These are phyloP conservation scores for Botrytis fabae DNA, from an alignment of 2,329 filamentous ascomycete genomes.

Conservation along the genomic window DNA sequence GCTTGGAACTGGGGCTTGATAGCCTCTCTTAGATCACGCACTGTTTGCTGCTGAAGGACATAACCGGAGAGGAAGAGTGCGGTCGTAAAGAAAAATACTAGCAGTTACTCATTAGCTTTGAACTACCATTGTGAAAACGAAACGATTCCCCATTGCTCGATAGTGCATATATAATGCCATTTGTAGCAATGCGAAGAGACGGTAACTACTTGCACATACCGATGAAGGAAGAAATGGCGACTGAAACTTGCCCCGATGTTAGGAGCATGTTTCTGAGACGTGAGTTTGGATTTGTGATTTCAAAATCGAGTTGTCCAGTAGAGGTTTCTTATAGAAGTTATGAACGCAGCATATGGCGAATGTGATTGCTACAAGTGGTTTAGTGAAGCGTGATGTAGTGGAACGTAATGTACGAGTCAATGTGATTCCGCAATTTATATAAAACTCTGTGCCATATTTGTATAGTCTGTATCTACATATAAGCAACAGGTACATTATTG, in stretches of 20 bases:
- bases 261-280: slow-evolving; percentile 48
- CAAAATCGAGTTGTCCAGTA: neutral
- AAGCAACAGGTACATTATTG: neutral
- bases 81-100: slow-evolving; percentile 74
- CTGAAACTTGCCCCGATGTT: slow-evolving; percentile 68
- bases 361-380: neutral
- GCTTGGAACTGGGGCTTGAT: slow-evolving; percentile 48
- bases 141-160: too few relatives aligned
- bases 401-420: neutral
- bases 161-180: neutral
- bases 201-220: slow-evolving; percentile 48
- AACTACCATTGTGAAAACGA: neutral
- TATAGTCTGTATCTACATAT: neutral
- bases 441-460: neutral
- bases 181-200: slow-evolving; percentile 20
- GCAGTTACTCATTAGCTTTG: slow-evolving; percentile 12
- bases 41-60: slow-evolving; percentile 80
- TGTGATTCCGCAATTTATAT: neutral
- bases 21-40: slow-evolving; percentile 72
- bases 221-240: slow-evolving; percentile 63
- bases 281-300: neutral
- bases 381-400: neutral
- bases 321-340: neutral
- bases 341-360: neutral
- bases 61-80: slow-evolving; percentile 88